Base-by-base conservation (phyloP, 116 monocot genomes). In the Phalaenopsis hybrid region DNA sequence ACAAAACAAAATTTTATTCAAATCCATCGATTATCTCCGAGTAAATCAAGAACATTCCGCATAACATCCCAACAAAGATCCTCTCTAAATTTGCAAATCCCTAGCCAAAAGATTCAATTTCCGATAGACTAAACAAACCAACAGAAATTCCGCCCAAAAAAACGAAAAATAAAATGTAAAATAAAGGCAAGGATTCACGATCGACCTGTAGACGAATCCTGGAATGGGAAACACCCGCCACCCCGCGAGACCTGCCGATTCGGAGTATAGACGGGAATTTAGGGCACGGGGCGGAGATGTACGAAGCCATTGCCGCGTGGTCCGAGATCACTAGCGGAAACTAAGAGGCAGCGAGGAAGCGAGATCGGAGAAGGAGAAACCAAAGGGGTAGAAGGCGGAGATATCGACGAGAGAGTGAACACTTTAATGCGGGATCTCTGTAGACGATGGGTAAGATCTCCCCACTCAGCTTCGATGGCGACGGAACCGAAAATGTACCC, bases 241-340 rank as follows among this genome's bases (percentile, higher is more conserved):
- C 46, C 33, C 31, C 33, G 25, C 21, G 23, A 25, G 13, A 75
- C 25, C 45, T 21, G 45, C 76, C n/a, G 37, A 20, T 9, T n/a
- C 37, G 57, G 28, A 41, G 80, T 10, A 63, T 23, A 8, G 80
- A 44, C 23, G 83, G 76, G 76, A 83, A 86, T 78, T 88, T 91
- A 59, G 89, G 89, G 88, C 91, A 89, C 12, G 91, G 89, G 3
- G 87, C 81, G 4, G 89, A 85, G 84, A 88, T 87, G 52, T 63
- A 23, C 23, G 88, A 85, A 25, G 85, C 86, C 88, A 88, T 91
- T 51, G 69, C 79, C 4, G 25, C 41, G 25, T 0, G 23, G 37
- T 49, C 76, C 18, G 80, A 63, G 59, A 57, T 57, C 31, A 4
- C 21, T 43, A n/a, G 80, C 4, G 9, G 59, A n/a, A 5, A 63